Evolutionary conservation across 2,329 filamentous ascomycete species (phyloP).

Genomic region (Neoarthrinium moseri): DNA sequence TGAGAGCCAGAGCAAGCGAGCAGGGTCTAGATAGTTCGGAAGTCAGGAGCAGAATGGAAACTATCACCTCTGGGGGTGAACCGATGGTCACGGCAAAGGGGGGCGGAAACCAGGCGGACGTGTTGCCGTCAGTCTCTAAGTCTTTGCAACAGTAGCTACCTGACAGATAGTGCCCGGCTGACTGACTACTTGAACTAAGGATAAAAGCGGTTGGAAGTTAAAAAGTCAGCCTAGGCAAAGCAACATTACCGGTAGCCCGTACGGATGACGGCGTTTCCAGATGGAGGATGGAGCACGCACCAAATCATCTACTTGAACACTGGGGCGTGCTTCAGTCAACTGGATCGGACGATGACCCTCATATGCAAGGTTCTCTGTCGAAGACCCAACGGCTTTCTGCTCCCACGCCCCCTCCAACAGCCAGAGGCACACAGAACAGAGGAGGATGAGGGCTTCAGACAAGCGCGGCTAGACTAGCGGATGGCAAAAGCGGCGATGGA

Average conservation of each 20-base stretch:
- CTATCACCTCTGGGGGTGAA: neutral
- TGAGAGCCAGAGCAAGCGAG: constrained; percentile 20
- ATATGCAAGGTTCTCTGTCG: too few species aligned
- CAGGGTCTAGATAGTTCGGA: constrained; percentile 7
- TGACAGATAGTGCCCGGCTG: neutral
- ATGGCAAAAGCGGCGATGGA: constrained; percentile 33
- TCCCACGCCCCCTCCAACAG: too few species aligned
- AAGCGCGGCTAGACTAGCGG: constrained; percentile 12
- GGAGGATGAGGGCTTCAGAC: neutral
- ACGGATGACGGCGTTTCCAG: neutral
- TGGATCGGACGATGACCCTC: constrained; percentile 4
- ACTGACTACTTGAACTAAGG: constrained; percentile 1
- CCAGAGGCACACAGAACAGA: neutral
- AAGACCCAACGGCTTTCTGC: too few species aligned
- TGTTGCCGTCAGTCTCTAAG: too few species aligned
- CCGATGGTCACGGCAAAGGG: neutral
- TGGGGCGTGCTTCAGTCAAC: neutral
- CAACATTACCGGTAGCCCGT: neutral
- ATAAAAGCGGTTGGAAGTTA: neutral
- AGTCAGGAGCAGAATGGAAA: neutral
- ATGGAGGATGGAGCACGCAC: neutral
- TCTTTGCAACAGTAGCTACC: too few species aligned
- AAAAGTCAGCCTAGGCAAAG: constrained; percentile 1
- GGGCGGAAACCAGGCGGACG: too few species aligned
- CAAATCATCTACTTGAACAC: neutral